Conservation (phyloP, 192 early-diverging fungal species). For the Thamnidium elegans region DNA sequence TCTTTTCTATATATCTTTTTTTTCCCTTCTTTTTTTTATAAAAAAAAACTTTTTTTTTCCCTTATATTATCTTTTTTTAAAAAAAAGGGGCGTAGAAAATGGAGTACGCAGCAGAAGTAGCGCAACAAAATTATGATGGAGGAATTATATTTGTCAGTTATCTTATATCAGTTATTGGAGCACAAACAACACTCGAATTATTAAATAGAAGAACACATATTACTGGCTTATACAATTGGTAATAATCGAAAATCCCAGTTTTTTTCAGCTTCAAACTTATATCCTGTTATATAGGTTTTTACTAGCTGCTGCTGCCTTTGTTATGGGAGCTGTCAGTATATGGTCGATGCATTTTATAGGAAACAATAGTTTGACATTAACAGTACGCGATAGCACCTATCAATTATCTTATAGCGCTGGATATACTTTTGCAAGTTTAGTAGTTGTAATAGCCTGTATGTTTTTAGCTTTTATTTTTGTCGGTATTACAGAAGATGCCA, state of each 20-base stretch:
- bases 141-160: slow-evolving; percentile 35
- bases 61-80: too few species aligned
- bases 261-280: slow-evolving; percentile 3
- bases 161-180: slow-evolving; percentile 36
- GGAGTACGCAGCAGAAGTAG: not conserved
- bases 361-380: slow-evolving; percentile 33
- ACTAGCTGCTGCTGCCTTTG: slow-evolving; percentile 33
- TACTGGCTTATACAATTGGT: slow-evolving; percentile 33
- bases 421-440: slow-evolving; percentile 33
- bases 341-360: slow-evolving; percentile 48
- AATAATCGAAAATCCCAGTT: not conserved
- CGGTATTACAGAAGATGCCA: slow-evolving; percentile 34
- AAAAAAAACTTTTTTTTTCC: too few species aligned
- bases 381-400: slow-evolving; percentile 4
- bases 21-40: too few species aligned
- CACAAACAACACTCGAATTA: slow-evolving; percentile 41
- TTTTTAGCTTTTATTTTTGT: slow-evolving; percentile 32
- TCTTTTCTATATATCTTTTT: too few species aligned
- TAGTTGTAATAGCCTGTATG: slow-evolving; percentile 33
- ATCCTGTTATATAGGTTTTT: slow-evolving; percentile 29
- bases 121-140: slow-evolving; percentile 25
- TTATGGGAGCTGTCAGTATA: slow-evolving; percentile 41
- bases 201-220: slow-evolving; percentile 36
- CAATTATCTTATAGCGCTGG: slow-evolving; percentile 31
- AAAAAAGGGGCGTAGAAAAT: too few species aligned